Evolutionary conservation across 805 yeast genomes (phyloP).

Genomic region (Ogataea thermomethanolica): DNA sequence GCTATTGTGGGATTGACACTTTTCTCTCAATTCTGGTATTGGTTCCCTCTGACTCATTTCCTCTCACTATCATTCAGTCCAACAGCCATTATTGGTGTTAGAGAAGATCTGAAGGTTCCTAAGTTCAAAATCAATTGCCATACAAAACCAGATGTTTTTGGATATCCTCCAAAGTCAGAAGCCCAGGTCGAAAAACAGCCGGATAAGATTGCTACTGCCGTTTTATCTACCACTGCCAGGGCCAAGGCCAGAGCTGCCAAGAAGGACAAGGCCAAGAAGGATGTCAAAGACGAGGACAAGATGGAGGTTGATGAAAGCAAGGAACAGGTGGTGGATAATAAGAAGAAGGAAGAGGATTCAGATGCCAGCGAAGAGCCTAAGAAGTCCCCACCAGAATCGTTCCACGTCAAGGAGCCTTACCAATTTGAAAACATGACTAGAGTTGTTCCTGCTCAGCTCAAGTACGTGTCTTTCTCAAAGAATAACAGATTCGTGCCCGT

Average conservation of each 20-base stretch:
- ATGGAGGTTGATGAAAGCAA: conserved; percentile 36
- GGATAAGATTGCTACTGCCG: conserved; percentile 89
- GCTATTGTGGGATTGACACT: conserved; percentile 90
- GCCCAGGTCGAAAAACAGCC: conserved; percentile 77
- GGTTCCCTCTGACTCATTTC: conserved; percentile 97
- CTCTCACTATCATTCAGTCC: conserved; percentile 89
- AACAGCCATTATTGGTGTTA: conserved; percentile 83
- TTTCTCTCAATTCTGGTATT: conserved; percentile 94
- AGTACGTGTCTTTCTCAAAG: conserved; percentile 72
- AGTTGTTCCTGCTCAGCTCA: conserved; percentile 85
- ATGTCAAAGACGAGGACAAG: conserved; percentile 39
- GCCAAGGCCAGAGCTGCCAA: conserved; percentile 87
- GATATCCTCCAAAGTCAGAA: conserved; percentile 85
- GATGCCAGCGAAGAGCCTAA: conserved; percentile 21
- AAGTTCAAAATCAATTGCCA: conserved; percentile 78
- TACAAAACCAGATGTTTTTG: conserved; percentile 74
- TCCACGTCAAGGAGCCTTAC: conserved; percentile 61
- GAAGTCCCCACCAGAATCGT: conserved; percentile 38
- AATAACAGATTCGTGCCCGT: conserved; percentile 79
- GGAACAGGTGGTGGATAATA: conserved; percentile 23
- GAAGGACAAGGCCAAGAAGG: conserved; percentile 44
- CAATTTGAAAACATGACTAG: conserved; percentile 77
- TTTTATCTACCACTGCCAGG: conserved; percentile 85
- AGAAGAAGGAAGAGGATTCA: conserved; percentile 22
- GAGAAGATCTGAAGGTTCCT: conserved; percentile 82